Base-by-base conservation (phyloP, 2,329 filamentous ascomycete genomes). In the Cladosporium sp. region DNA sequence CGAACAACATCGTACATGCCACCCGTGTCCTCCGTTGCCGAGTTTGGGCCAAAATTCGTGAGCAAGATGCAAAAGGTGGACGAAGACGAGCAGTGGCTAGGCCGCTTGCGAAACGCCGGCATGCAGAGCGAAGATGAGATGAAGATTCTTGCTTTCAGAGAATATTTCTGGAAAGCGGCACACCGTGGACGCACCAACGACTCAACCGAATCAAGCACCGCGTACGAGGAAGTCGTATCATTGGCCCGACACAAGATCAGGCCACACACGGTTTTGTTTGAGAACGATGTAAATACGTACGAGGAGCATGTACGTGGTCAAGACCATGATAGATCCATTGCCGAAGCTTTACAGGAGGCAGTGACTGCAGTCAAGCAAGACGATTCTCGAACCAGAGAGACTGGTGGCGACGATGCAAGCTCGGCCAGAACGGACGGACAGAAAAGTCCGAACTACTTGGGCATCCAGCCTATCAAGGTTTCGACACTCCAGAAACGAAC, bases 41-140 rank as follows among this genome's bases (percentile, higher is more conserved):
- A 90, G 68, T 76, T 85, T 62, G 84, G 83, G 44, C 76, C 81
- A 59, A 86, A 85, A 71, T 82, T 87, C 11, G 79, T 95, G 32
- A 85, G 83, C 69, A 88, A 87, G 70, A 80, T 91, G 3, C 80
- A 86, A 0, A 93, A 88, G 74, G 97, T 93, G 71, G 93, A 96
- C 10, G 94, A 98, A 76, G 95, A 99, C 74, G 93, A 97, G 68
- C 88, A 93, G 71, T 98, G 95, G 93, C 82, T 99, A n/a, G 84
- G 86, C 15, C 90, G 92, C 69, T 80, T 99, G 58, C 87, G 91
- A 60, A 96, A 92, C 69, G 87, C 96, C 51, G 95, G 95, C 0
- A 87, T 99, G 82, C 82, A 84, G 1, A 75, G 84, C 0, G 93
- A 97, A 54, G 94, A 99, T 71, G 95, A 99, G 71, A 87, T 91